Conservation (phyloP, 352 stramenopile genomes). For the Pythium brassicae region DNA sequence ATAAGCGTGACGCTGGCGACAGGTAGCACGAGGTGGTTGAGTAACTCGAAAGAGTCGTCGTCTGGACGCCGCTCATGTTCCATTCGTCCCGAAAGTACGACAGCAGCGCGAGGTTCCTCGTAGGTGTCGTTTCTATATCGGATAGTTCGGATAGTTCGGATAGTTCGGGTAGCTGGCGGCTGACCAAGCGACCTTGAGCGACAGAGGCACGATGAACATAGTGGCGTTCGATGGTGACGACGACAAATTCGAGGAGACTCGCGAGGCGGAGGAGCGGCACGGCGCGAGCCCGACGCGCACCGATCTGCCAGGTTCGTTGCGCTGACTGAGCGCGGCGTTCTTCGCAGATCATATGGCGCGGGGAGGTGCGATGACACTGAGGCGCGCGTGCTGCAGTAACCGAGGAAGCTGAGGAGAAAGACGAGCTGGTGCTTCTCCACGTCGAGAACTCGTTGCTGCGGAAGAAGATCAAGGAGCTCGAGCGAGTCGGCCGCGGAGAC, state of each 20-base stretch:
- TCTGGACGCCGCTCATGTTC: too few species aligned
- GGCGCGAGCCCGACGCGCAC: constrained; percentile 30
- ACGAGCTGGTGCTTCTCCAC: constrained; percentile 46
- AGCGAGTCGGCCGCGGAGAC: constrained; percentile 39
- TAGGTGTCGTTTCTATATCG: too few species aligned
- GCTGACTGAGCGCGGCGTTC: constrained; percentile 17
- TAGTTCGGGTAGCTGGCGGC: too few species aligned
- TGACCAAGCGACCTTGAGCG: too few species aligned
- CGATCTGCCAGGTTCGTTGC: constrained; percentile 6
- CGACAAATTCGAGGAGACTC: constrained; percentile 2
- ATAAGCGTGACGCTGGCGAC: constrained; percentile 4
- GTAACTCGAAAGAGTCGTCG: neutral
- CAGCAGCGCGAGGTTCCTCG: too few species aligned
- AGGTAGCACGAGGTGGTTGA: neutral
- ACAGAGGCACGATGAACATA: neutral
- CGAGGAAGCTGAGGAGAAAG: constrained; percentile 17
- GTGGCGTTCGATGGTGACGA: constrained; percentile 5
- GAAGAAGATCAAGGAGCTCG: constrained; percentile 67
- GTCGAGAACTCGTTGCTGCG: constrained; percentile 64
- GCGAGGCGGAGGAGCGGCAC: constrained; percentile 12
- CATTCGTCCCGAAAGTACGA: too few species aligned
- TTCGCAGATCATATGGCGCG: neutral
- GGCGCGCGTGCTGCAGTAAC: constrained; percentile 8
- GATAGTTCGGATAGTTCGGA: too few species aligned
- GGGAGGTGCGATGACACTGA: neutral